Percentiles rank a stretch among this genome's conserved stretches.
phyloP scores from a whole-genome alignment of 1,139 yeast species.

The Hansenula sp. region DNA sequence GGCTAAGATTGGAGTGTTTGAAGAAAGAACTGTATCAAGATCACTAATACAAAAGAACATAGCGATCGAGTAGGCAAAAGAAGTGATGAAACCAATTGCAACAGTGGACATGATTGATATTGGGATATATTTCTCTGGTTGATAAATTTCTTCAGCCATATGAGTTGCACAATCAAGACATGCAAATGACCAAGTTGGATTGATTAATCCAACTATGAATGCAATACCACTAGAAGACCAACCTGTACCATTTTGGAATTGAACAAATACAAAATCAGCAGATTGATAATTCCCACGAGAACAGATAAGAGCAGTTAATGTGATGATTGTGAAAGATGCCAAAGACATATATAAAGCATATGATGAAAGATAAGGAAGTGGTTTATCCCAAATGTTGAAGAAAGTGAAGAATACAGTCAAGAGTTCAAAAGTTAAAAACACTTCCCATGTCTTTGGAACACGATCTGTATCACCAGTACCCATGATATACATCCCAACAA shows the following conservation, averaged over 20 bases:
- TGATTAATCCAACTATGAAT: constrained; percentile 56
- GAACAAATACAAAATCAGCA: constrained; percentile 56
- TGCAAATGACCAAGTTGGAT: constrained; percentile 62
- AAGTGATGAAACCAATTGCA: constrained; percentile 55
- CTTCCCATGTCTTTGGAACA: constrained; percentile 50
- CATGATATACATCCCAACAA: constrained; percentile 53
- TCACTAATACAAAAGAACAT: constrained; percentile 55
- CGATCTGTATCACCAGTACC: constrained; percentile 39
- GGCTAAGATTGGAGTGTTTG: constrained; percentile 53
- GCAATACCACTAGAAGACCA: constrained; percentile 56
- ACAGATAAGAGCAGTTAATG: constrained; percentile 52
- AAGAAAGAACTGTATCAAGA: constrained; percentile 37
- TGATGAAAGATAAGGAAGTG: constrained; percentile 49
- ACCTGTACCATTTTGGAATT: constrained; percentile 59
- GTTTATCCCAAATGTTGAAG: constrained; percentile 55
- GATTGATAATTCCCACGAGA: constrained; percentile 51
- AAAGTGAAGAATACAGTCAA: constrained; percentile 39
- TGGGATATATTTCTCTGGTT: constrained; percentile 55
- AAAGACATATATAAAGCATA: constrained; percentile 52
- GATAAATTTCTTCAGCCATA: constrained; percentile 58
- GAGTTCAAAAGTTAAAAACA: constrained; percentile 48
- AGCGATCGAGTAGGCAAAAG: constrained; percentile 51
- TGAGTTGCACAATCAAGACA: constrained; percentile 64
- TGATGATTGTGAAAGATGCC: constrained; percentile 47
- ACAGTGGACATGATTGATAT: constrained; percentile 58